Evolutionary conservation across 2,329 filamentous ascomycete species (phyloP).

Genomic region (Xylariales sp.): DNA sequence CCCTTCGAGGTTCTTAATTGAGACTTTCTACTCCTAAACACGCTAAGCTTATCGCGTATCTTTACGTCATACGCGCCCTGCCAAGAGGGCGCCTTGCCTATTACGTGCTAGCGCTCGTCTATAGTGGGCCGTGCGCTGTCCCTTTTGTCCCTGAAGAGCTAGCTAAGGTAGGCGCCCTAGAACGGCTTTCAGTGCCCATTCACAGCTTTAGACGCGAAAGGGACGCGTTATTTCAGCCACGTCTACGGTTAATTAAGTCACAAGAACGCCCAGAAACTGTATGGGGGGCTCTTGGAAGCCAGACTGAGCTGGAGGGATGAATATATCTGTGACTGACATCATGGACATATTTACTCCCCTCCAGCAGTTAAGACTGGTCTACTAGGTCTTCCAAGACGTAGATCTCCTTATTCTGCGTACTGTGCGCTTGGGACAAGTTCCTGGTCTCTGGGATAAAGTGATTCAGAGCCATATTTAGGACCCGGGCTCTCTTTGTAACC

Average conservation of each 20-base stretch:
- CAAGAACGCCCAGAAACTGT: not conserved
- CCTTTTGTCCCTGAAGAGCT: not conserved
- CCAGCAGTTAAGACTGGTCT: not conserved
- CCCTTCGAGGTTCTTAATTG: slow-evolving; percentile 42
- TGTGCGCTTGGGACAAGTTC: no score
- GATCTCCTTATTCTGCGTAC: not conserved
- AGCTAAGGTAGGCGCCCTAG: not conserved
- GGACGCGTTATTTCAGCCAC: slow-evolving; percentile 10
- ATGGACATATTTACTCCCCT: not conserved
- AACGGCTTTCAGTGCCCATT: not conserved
- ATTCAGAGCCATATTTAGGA: not conserved
- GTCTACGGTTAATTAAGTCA: not conserved
- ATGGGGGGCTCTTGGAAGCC: not conserved
- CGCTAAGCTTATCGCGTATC: slow-evolving; percentile 35
- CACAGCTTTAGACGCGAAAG: slow-evolving; percentile 18
- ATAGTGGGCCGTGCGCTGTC: slow-evolving; percentile 14
- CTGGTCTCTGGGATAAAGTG: no score
- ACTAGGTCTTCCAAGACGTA: not conserved
- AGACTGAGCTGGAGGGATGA: not conserved
- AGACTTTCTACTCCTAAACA: slow-evolving; percentile 29
- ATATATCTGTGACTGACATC: not conserved
- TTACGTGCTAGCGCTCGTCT: slow-evolving; percentile 9
- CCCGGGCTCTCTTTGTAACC: no score
- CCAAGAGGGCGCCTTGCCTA: slow-evolving; percentile 21
- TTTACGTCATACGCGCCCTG: slow-evolving; percentile 26